Percentiles rank a stretch among this genome's conserved stretches.
Conservation (phyloP, 345 rosid genomes). For the Eucalyptus erythrocorys region DNA sequence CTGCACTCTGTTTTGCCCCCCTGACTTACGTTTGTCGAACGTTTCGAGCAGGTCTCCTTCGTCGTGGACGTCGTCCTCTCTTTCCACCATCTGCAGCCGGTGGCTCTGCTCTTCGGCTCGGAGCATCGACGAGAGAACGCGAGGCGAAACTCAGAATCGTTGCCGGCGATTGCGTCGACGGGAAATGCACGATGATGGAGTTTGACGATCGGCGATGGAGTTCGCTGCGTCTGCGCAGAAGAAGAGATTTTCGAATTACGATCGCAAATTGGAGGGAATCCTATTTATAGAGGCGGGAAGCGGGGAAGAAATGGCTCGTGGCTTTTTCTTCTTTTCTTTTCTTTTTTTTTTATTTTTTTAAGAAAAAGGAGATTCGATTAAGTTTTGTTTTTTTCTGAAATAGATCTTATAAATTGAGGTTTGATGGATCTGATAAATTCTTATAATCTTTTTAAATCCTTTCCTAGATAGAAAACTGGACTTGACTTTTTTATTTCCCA, state of each 20-base stretch:
- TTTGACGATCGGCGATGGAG: background rate
- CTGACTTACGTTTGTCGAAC: too few relatives aligned
- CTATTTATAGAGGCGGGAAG: background rate
- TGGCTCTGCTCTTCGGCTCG: background rate
- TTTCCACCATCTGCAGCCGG: background rate
- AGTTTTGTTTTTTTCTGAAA: too few relatives aligned
- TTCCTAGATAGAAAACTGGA: background rate
- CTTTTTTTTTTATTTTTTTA: too few relatives aligned
- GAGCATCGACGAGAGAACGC: background rate
- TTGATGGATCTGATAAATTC: too few relatives aligned
- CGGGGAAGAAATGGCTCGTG: background rate
- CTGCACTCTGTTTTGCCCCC: too few relatives aligned
- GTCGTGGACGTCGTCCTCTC: background rate
- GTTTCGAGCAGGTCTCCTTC: conserved; percentile 1
- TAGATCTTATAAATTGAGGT: background rate
- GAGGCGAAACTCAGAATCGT: background rate
- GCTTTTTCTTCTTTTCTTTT: too few relatives aligned
- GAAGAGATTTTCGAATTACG: background rate
- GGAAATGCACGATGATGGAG: background rate
- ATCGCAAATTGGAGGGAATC: background rate
- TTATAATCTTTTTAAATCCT: too few relatives aligned
- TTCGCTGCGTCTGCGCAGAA: background rate
- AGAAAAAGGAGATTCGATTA: fast-evolving
- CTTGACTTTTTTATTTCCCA: too few relatives aligned
- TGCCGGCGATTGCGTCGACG: background rate